These are phyloP conservation scores for Aspergillus diversus DNA, from an alignment of 495 filamentous ascomycete species.

Conservation along the genomic window DNA sequence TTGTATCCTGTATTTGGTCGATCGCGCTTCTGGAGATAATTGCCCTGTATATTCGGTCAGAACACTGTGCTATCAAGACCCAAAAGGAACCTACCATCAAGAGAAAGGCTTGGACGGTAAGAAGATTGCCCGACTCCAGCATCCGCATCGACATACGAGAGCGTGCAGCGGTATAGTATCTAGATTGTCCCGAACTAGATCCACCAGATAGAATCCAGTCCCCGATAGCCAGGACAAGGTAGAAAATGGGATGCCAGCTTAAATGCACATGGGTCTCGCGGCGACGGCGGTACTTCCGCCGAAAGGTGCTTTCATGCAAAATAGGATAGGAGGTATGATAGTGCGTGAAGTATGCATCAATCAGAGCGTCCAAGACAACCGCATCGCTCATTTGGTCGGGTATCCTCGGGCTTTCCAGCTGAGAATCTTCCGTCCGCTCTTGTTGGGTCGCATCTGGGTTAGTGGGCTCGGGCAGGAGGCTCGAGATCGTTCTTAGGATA, in stretches of 20 bases:
- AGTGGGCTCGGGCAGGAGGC: constrained; percentile 17
- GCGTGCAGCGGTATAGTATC: constrained; percentile 29
- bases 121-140: constrained; percentile 31
- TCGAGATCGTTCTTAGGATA: constrained; percentile 21
- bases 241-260: constrained; percentile 29
- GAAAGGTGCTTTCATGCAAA: constrained; percentile 31
- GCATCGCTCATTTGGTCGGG: constrained; percentile 12
- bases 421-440: background rate
- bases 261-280: constrained; percentile 21
- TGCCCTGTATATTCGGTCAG: constrained; percentile 16
- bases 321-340: constrained; percentile 29
- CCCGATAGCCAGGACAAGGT: constrained; percentile 31
- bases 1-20: constrained; percentile 32
- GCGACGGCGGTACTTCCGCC: constrained; percentile 17
- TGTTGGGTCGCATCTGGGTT: background rate
- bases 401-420: background rate
- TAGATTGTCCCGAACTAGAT: constrained; percentile 15
- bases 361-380: constrained; percentile 15
- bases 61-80: background rate
- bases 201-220: constrained; percentile 23
- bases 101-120: constrained; percentile 31
- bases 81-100: constrained; percentile 20
- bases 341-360: constrained; percentile 31
- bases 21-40: constrained; percentile 31
- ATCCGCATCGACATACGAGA: constrained; percentile 33